Conservation (phyloP, 2,329 filamentous ascomycete genomes). For the Nemania sp. region DNA sequence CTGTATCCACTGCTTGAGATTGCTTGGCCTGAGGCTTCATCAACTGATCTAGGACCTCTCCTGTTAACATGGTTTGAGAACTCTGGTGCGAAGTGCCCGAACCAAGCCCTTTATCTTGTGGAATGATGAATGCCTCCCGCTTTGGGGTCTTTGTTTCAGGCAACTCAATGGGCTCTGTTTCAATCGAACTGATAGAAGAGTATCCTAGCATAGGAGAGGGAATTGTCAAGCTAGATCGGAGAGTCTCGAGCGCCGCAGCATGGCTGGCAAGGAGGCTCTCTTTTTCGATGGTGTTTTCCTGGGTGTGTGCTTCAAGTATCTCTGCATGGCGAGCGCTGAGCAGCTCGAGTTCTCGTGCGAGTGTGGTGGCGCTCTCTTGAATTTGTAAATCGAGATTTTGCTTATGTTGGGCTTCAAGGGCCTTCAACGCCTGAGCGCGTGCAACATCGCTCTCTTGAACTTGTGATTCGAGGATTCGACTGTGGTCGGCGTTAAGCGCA, state of each 20-base stretch:
- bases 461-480: conserved; percentile 32
- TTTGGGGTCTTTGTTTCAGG: conserved; percentile 53
- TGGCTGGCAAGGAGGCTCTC: conserved; percentile 36
- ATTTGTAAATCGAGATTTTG: conserved; percentile 32
- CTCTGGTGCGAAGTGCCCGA: conserved; percentile 67
- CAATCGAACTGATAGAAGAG: conserved; percentile 51
- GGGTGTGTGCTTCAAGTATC: conserved; percentile 32
- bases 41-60: conserved; percentile 78
- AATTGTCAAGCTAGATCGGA: conserved; percentile 35
- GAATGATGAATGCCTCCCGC: conserved; percentile 61
- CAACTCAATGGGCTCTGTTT: conserved; percentile 49
- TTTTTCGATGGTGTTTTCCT: conserved; percentile 34
- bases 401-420: conserved; percentile 31
- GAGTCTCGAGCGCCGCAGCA: conserved; percentile 39
- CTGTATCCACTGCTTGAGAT: conserved; percentile 34
- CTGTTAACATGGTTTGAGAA: conserved; percentile 83
- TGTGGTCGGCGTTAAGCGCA: conserved; percentile 33
- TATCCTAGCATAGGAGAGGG: conserved; percentile 44
- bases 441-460: conserved; percentile 31
- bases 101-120: conserved; percentile 48
- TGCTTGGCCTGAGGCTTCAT: conserved; percentile 58
- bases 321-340: conserved; percentile 29
- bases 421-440: conserved; percentile 33
- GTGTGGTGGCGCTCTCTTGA: conserved; percentile 30
- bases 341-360: conserved; percentile 30